phyloP scores from a whole-genome alignment of 2,329 filamentous ascomycete genomes.

The Nigrospora osmanthi region DNA sequence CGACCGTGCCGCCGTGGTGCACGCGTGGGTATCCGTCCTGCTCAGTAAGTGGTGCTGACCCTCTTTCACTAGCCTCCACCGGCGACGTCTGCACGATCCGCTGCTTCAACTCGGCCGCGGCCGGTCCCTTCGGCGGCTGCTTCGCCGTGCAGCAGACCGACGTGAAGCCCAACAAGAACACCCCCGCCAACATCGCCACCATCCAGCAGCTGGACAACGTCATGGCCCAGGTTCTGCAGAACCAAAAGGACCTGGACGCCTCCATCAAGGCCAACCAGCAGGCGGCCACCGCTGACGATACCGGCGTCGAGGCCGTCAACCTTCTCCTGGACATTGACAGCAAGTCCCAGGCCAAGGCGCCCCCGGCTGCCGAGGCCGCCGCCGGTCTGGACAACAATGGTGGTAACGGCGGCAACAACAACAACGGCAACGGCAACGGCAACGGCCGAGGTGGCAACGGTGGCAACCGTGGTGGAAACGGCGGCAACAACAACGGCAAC shows the following conservation, averaged over 20 bases:
- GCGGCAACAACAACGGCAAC: constrained; percentile 3
- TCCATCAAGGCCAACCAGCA: constrained; percentile 29
- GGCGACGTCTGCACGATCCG: constrained; percentile 33
- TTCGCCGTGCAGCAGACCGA: constrained; percentile 34
- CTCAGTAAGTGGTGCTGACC: constrained; percentile 1
- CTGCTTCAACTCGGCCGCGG: constrained; percentile 25
- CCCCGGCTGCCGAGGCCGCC: constrained; percentile 6
- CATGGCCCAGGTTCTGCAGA: constrained; percentile 29
- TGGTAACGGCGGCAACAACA: neutral
- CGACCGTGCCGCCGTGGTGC: no score
- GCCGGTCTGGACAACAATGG: neutral
- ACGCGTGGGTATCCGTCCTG: neutral
- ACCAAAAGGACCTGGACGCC: constrained; percentile 29
- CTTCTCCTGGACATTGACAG: constrained; percentile 14
- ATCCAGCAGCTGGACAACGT: constrained; percentile 28
- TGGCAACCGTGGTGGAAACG: constrained; percentile 6
- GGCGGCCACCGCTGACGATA: constrained; percentile 18
- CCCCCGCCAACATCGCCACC: constrained; percentile 24
- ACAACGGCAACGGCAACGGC: neutral
- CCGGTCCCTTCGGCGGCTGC: constrained; percentile 25
- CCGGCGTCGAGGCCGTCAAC: constrained; percentile 21
- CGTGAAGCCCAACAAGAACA: constrained; percentile 16
- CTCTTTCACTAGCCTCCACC: constrained; percentile 22
- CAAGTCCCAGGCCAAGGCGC: constrained; percentile 4
- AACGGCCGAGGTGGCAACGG: neutral